These are phyloP conservation scores for Solanum stenotomum DNA, from an alignment of 257 asterid genomes.

Conservation along the genomic window DNA sequence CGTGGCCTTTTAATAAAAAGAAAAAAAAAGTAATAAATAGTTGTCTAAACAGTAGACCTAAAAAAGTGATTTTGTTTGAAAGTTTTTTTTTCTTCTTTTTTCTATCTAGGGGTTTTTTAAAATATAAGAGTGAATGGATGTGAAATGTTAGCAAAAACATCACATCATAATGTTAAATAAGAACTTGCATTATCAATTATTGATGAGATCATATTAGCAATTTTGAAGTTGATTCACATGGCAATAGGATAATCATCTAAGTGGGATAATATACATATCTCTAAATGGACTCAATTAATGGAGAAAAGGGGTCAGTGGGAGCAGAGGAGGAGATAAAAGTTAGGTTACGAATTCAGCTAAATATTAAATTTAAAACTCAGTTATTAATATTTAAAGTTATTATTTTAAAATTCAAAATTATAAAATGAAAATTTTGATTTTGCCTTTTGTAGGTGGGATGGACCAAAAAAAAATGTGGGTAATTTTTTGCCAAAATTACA, in stretches of 20 bases:
- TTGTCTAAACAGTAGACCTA: too few species aligned
- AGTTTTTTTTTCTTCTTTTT: too few species aligned
- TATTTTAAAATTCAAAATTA: too few species aligned
- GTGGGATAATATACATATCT: neutral
- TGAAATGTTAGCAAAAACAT: neutral
- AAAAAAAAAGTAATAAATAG: too few species aligned
- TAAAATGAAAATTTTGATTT: neutral
- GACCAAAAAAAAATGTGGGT: neutral
- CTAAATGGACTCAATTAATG: neutral
- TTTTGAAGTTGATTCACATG: neutral
- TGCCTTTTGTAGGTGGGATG: neutral
- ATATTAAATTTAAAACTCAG: neutral
- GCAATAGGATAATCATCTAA: neutral
- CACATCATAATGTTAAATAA: neutral
- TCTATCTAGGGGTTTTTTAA: neutral
- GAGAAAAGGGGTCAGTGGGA: neutral
- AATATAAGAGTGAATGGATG: neutral
- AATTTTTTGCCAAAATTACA: neutral
- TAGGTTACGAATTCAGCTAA: neutral
- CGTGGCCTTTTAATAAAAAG: too few species aligned
- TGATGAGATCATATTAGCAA: neutral
- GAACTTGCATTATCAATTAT: neutral
- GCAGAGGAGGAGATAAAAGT: neutral
- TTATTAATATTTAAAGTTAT: neutral
- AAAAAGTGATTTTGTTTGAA: neutral